These are phyloP conservation scores for Colletotrichum sp. DNA, from an alignment of 2,329 filamentous ascomycete genomes.

Conservation along the genomic window DNA sequence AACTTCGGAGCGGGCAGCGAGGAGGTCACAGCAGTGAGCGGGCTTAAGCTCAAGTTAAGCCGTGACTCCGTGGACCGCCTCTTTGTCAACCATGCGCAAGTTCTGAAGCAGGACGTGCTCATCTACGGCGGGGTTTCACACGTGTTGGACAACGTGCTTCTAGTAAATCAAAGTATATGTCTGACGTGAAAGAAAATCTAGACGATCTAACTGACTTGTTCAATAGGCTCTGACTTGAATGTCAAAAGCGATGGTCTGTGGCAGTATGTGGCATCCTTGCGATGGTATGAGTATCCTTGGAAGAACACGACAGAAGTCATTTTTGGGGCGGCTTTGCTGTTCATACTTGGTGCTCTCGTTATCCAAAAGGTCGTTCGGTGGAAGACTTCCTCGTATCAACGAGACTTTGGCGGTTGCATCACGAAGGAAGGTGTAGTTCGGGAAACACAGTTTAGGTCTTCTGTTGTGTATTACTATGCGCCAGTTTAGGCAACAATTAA, in stretches of 20 bases:
- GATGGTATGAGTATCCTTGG: not conserved
- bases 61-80: not conserved
- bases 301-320: not conserved
- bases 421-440: not conserved
- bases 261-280: not conserved
- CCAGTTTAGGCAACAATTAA: not conserved
- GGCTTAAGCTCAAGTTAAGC: not conserved
- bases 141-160: not conserved
- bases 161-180: too few species aligned
- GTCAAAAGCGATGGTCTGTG: not conserved
- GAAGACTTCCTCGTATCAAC: not conserved
- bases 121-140: not conserved
- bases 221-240: not conserved
- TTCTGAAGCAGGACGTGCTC: not conserved
- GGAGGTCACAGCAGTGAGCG: not conserved
- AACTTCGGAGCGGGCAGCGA: not conserved
- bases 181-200: too few species aligned
- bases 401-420: not conserved
- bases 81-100: not conserved
- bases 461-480: not conserved
- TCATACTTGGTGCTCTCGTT: not conserved
- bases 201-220: not conserved
- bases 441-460: not conserved
- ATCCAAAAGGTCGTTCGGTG: not conserved
- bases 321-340: not conserved